Evolutionary conservation across 495 filamentous ascomycete genomes (phyloP), one percentile per base, ranked within the genome.

Genomic region (Penicillium antarcticum): DNA sequence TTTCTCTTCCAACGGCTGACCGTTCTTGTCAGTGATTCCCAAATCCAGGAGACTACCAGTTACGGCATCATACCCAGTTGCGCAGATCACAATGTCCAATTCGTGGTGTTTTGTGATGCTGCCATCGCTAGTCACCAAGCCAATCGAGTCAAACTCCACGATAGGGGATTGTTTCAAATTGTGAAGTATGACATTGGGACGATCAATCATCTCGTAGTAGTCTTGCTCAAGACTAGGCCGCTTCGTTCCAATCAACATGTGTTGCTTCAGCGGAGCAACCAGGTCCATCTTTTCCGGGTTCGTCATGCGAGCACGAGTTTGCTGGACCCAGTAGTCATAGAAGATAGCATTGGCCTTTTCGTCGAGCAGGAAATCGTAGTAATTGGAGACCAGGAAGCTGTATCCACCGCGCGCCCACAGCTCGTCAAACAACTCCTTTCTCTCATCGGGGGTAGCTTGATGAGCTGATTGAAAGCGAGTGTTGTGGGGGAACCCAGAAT

Each of bases 301-400:
- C 5, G 63, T 55, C 48, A 86, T 77, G 11, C 80, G 72, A 6
- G 67, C 62, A 0, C 77, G 72, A 5, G 66, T 61, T 55, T 80
- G 73, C 42, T 75, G 66, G 33, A 60, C 65, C 80, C 80, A 84
- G 65, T 81, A 84, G 42, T 80, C 62, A 55, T 82, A 83, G 13
- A 67, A 69, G 19, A 69, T 65, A 4, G 59, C 9, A 52, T 83
- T 84, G 6, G 78, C 73, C 14, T 73, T 64, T 18, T 55, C 18
- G 42, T 70, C 58, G n/a, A 72, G 57, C 19, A 80, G 54, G 13
- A 70, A 57, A 49, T 84, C 80, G 7, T 63, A 67, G 66, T 80
- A 84, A 31, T 69, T 77, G 0, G 62, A 73, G 0, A 80, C 60
- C 63, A 72, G 68, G 52, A 73, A 81, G 23, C 55, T 52, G 52